Base-by-base conservation (phyloP, 495 filamentous ascomycete species). In the Hyaloscypha finlandica region DNA sequence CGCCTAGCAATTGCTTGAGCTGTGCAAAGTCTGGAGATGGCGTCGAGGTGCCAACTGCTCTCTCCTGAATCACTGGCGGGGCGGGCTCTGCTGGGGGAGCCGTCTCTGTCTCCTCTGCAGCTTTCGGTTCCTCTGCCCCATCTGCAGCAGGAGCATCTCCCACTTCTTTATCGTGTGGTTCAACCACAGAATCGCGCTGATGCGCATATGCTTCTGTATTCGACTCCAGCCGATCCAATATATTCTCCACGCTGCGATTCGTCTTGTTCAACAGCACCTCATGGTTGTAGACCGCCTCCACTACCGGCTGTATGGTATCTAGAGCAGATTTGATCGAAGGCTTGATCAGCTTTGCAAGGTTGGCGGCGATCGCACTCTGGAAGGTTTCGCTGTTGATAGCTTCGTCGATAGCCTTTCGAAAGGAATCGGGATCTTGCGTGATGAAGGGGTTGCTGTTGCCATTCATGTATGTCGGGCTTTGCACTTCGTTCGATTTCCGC, bases 241-340 rank as follows among this genome's bases (percentile, higher is more conserved):
- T 67, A 59, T 71, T 32, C 61, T 73, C 71, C 51, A 73, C 71
- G 33, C 69, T 73, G 22, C 39, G 62, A 45, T 71, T 73, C n/a
- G 66, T 69, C 54, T 71, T 69, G 56, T 68, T 58, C 31, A 73
- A 51, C 11, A 73, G 66, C n/a, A 73, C 30, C 37, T 73, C 66
- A 54, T 73, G 71, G 1, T 53, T 51, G 51, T 73, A 73, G 11
- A 73, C 71, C 19, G 71, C 57, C 45, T 73, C 71, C 39, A 73
- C 71, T 35, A 73, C 63, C 29, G 71, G 71, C 32, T 73, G 71
- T 29, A 73, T 63, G 16, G 71, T 73, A 67, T 73, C 71, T 39
- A 73, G 55, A 5, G 71, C 71, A 29, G 58, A 52, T 42, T 67
- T 71, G 29, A 73, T 73, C 1, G 68, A 71, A 19, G 71, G 71